Conservation (phyloP, 345 rosid species). For the Eucalyptus sideroxylon region DNA sequence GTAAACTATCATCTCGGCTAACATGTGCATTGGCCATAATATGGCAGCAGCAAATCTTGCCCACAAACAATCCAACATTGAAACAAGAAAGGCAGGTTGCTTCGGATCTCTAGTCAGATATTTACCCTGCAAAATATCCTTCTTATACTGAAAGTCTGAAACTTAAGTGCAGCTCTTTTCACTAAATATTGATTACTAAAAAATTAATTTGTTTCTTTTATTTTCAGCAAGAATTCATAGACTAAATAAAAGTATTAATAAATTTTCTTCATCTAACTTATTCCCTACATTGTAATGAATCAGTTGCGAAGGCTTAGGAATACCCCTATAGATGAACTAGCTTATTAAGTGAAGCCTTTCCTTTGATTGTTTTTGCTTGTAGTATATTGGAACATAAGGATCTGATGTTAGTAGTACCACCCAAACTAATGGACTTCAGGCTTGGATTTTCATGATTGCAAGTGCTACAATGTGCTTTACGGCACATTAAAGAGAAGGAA, state of each 20-base stretch:
- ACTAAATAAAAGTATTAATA: background rate
- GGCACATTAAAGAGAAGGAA: background rate
- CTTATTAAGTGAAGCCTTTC: background rate
- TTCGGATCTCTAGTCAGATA: conserved; percentile 42
- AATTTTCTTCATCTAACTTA: background rate
- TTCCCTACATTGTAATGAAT: background rate
- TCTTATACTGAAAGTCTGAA: background rate
- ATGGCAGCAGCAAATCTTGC: conserved; percentile 53
- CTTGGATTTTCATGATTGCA: background rate
- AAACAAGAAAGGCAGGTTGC: conserved; percentile 44
- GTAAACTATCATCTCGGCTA: conserved; percentile 58
- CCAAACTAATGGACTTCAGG: background rate
- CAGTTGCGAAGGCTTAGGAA: background rate
- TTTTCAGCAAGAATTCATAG: background rate
- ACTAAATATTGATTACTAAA: background rate
- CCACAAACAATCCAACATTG: conserved; percentile 45
- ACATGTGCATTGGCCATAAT: conserved; percentile 58
- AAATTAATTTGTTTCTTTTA: background rate
- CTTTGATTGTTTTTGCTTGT: background rate
- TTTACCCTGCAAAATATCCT: conserved; percentile 26
- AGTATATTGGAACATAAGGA: background rate
- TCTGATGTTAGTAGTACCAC: background rate
- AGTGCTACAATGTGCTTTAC: background rate
- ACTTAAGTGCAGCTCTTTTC: background rate
- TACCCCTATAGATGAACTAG: background rate